Conservation (phyloP, 768 basidiomycete genomes). For the Tylopilus felleus region DNA sequence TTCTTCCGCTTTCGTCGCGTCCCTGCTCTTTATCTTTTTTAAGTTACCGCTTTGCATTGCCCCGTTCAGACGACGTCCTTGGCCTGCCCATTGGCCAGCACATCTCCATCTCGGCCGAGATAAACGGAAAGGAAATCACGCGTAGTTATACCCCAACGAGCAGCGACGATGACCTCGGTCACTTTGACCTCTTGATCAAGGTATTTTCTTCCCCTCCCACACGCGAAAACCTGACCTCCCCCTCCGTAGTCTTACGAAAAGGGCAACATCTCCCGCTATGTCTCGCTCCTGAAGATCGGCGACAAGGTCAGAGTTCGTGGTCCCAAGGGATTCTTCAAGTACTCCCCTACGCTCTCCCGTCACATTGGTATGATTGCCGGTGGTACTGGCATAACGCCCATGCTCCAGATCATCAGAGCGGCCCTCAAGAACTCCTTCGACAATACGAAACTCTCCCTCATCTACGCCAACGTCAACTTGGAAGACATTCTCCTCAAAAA, state of each 20-base stretch:
- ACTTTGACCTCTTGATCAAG: slow-evolving; percentile 98
- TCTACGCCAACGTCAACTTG: slow-evolving; percentile 93
- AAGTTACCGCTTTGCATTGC: slow-evolving; percentile 92
- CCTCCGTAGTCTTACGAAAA: slow-evolving; percentile 81
- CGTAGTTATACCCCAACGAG: slow-evolving; percentile 96
- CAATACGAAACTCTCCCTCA: slow-evolving; percentile 75
- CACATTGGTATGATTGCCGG: slow-evolving; percentile 97
- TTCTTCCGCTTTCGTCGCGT: neutral
- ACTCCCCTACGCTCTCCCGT: slow-evolving; percentile 64
- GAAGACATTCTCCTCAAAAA: slow-evolving; percentile 91
- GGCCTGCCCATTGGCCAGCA: slow-evolving; percentile 97
- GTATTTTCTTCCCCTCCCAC: slow-evolving; percentile 36
- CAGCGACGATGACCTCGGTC: slow-evolving; percentile 87
- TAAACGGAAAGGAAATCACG: slow-evolving; percentile 85
- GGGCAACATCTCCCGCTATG: slow-evolving; percentile 91
- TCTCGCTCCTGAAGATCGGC: slow-evolving; percentile 80
- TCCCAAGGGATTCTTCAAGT: slow-evolving; percentile 93
- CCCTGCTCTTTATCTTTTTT: neutral
- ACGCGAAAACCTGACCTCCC: neutral
- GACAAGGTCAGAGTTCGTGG: slow-evolving; percentile 90
- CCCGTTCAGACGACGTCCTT: slow-evolving; percentile 68
- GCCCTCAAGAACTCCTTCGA: slow-evolving; percentile 86
- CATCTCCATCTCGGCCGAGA: slow-evolving; percentile 86
- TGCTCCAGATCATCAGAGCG: slow-evolving; percentile 98
- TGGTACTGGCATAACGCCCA: slow-evolving; percentile 97